Percentiles rank a stretch among this genome's conserved stretches.
Evolutionary conservation across 116 monocot genomes (phyloP).

Genomic region (Iris pallida): DNA sequence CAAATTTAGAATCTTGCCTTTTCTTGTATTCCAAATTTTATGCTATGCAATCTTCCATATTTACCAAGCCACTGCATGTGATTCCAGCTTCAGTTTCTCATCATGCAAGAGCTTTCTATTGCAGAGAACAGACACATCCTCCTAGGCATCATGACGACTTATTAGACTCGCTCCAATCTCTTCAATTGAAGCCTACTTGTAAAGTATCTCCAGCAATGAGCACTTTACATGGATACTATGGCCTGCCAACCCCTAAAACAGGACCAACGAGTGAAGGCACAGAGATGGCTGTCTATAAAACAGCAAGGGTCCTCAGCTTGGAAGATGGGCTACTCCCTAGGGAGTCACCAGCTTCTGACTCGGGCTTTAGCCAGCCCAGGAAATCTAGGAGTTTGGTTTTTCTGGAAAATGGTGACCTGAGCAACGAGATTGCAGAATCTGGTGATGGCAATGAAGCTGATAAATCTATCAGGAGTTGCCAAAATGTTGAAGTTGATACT

Average conservation of each 20-base stretch:
- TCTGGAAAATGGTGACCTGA: constrained; percentile 4
- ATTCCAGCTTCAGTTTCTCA: neutral
- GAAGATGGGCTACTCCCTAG: constrained; percentile 22
- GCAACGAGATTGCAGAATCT: neutral
- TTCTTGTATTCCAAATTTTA: too few species aligned
- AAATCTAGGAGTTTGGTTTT: constrained; percentile 21
- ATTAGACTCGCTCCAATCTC: constrained; percentile 20
- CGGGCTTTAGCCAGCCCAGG: constrained; percentile 2
- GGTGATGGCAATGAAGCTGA: constrained; percentile 14
- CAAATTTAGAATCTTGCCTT: too few species aligned
- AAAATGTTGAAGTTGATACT: constrained; percentile 1
- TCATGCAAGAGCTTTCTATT: neutral
- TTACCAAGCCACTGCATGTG: too few species aligned
- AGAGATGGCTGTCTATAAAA: constrained; percentile 47
- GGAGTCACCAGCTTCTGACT: constrained; percentile 28
- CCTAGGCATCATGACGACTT: constrained; percentile 16
- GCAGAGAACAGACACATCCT: constrained; percentile 29
- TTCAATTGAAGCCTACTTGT: constrained; percentile 15
- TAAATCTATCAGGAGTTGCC: constrained; percentile 14
- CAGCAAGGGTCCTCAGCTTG: constrained; percentile 12
- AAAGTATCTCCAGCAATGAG: constrained; percentile 32
- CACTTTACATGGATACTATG: constrained; percentile 29
- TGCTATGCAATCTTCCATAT: too few species aligned
- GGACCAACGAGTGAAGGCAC: constrained; percentile 23
- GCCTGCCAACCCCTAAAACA: constrained; percentile 26